A percentile compares a stretch with the other conserved stretches of the same genome.
Evolutionary conservation across 2,329 filamentous ascomycete genomes (phyloP).

Genomic region (Talaromyces sp.): DNA sequence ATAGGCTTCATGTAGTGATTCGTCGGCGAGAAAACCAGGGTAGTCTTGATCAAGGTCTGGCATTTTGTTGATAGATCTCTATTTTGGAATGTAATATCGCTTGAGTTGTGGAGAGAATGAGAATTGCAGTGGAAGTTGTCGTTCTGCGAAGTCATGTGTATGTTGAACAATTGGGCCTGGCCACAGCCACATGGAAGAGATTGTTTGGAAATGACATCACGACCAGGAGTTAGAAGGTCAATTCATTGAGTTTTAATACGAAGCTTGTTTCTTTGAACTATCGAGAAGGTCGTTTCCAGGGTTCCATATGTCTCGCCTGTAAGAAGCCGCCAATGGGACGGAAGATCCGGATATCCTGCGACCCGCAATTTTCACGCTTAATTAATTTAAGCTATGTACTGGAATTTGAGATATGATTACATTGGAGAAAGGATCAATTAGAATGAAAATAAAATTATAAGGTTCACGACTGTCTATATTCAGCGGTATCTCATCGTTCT

Average conservation of each 20-base stretch:
- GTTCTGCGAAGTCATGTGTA: not conserved
- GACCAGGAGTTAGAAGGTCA: not conserved
- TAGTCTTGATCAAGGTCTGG: not conserved
- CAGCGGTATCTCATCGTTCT: not conserved
- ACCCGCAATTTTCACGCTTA: too few species aligned
- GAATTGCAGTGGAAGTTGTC: not conserved
- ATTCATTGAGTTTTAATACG: too few species aligned
- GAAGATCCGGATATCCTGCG: too few species aligned
- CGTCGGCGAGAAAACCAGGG: conserved; percentile 13
- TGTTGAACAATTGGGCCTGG: not conserved
- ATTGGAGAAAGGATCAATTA: too few species aligned
- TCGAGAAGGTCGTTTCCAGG: too few species aligned
- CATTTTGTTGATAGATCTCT: not conserved
- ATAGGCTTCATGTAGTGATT: conserved; percentile 24
- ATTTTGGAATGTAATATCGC: too few species aligned
- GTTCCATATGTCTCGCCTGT: too few species aligned
- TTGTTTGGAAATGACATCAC: not conserved
- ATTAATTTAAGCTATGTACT: too few species aligned
- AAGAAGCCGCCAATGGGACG: too few species aligned
- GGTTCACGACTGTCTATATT: not conserved
- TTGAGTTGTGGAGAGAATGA: not conserved
- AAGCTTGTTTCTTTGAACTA: too few species aligned
- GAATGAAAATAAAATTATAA: not conserved
- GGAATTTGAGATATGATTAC: too few species aligned
- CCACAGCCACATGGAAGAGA: not conserved